Base-by-base conservation (phyloP, 1,139 yeast genomes). In the Protomyces lactucae-debilis region DNA sequence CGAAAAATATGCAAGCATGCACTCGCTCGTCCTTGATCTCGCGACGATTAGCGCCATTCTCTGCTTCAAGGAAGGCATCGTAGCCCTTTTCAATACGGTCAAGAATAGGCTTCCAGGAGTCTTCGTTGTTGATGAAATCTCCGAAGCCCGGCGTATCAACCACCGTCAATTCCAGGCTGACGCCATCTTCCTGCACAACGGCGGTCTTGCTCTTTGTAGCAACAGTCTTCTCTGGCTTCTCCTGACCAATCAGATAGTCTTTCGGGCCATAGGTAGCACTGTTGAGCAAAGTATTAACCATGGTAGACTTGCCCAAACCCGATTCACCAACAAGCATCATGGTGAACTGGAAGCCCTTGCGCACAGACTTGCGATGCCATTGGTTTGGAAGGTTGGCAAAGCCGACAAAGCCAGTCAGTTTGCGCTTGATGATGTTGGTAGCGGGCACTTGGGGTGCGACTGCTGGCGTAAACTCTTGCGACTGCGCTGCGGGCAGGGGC, bases 351-450 rank as follows among this genome's bases (percentile, higher is more conserved):
- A 93, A 95, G n/a, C 99, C 99, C 75, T 93, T 85, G 77, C 93
- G 87, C 69, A 92, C 86, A 4, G 96, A 87, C 76, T 89, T 91
- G 77, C 97, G 85, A 78, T 93, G 98, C 97, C 98, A 93, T 80
- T 95, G 99, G 76, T 92, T 93, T 67, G 99, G 99, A 73, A 95
- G 82, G 77, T 92, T 95, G 71, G 98, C 97, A 77, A 95, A 93
- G 3, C 99, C 99, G 67, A 95, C 99, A 75, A 87, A 92, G 5
- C 96, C 95, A 32, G 61, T 65, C 23, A 65, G 61, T 48, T 55
- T 61, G 25, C 60, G 60, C 32, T 40, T 55, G 56, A 61, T 52
- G 28, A 61, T 55, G 37, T 61, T 55, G 21, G 35, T 45, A 6
- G 32, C 56, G 21, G 64, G 55, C n/a, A 59, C 43, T 25, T 55